These are phyloP conservation scores for Puya raimondii DNA, from an alignment of 176 grass and related monocot genomes.

Conservation along the genomic window DNA sequence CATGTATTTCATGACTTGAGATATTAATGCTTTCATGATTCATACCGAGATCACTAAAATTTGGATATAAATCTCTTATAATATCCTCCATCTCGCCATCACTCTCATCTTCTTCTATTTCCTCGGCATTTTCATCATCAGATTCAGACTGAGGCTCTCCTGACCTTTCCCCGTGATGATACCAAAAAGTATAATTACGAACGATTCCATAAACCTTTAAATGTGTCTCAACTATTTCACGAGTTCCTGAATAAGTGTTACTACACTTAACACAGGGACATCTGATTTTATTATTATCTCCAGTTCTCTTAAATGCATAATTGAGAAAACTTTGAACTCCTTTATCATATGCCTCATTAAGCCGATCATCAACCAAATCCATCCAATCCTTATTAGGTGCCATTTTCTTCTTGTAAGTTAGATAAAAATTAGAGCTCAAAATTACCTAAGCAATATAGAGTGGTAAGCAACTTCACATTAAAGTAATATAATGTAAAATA, in stretches of 20 bases:
- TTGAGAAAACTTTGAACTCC: neutral
- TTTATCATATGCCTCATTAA: neutral
- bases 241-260: neutral
- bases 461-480: no score
- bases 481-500: no score
- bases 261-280: neutral
- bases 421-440: no score
- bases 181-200: neutral
- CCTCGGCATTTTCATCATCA: neutral
- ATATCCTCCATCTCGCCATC: neutral
- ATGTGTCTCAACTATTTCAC: neutral
- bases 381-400: neutral
- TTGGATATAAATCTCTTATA: neutral
- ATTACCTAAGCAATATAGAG: no score
- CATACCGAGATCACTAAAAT: neutral
- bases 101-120: neutral
- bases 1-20: no score
- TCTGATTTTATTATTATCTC: neutral
- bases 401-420: no score
- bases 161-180: neutral
- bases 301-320: neutral
- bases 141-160: neutral
- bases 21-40: no score
- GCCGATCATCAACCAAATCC: neutral
- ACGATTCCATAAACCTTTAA: neutral